Evolutionary conservation across 306 rosid species (phyloP).

Genomic region (Trifolium dubium): DNA sequence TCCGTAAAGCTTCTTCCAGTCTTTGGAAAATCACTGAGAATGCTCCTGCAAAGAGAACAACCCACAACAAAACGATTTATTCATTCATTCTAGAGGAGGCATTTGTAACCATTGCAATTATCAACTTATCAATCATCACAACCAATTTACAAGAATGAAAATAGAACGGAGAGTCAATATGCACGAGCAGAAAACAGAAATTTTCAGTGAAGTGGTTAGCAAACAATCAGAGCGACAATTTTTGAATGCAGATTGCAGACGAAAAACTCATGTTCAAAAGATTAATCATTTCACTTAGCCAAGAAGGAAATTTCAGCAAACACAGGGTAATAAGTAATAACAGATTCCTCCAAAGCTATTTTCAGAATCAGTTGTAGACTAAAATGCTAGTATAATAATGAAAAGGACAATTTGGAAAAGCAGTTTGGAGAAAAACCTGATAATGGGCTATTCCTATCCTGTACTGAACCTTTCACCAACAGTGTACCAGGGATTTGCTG

Average conservation of each 20-base stretch:
- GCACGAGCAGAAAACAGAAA: conserved; percentile 1
- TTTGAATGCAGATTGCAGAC: conserved; percentile 7
- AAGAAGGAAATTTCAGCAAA: conserved; percentile 6
- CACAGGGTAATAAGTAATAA: background rate
- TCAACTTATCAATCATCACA: conserved; percentile 6
- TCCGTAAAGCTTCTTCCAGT: conserved; percentile 64
- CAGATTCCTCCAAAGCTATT: conserved; percentile 14
- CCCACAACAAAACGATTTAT: conserved; percentile 4
- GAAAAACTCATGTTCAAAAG: conserved; percentile 5
- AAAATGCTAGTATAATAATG: conserved; percentile 23
- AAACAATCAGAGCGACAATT: background rate
- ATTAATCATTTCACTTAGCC: conserved; percentile 23
- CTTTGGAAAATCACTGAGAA: conserved; percentile 59
- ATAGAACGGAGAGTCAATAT: background rate
- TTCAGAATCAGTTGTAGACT: background rate
- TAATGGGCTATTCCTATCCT: conserved; percentile 54
- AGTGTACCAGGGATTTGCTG: conserved; percentile 88
- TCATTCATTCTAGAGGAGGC: conserved; percentile 13
- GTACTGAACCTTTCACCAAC: conserved; percentile 83
- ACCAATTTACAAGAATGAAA: background rate
- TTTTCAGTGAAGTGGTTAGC: background rate
- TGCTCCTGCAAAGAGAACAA: conserved; percentile 59
- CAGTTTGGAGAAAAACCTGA: conserved; percentile 59
- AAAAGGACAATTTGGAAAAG: conserved; percentile 5
- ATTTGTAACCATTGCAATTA: conserved; percentile 17